phyloP scores from a whole-genome alignment of 192 early-diverging fungal genomes.

The Mortierella antarctica region DNA sequence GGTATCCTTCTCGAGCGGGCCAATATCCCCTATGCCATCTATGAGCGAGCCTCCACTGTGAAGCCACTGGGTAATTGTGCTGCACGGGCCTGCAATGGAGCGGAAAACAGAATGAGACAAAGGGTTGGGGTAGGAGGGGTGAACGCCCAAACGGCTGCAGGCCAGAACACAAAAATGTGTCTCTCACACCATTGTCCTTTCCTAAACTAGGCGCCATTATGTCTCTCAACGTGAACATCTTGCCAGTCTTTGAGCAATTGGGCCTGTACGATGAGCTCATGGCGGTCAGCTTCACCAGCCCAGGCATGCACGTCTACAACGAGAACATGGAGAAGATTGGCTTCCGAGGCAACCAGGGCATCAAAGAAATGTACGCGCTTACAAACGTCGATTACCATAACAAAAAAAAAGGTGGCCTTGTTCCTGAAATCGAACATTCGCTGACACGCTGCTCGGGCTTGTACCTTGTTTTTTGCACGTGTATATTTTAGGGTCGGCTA shows the following conservation, averaged over 20 bases:
- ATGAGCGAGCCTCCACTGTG: constrained; percentile 9
- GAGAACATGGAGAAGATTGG: constrained; percentile 14
- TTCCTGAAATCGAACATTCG: neutral
- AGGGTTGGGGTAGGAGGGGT: no score
- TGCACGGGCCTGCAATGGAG: neutral
- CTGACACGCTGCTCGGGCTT: neutral
- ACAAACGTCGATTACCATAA: neutral
- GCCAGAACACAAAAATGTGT: neutral
- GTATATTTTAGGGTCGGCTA: constrained; percentile 1
- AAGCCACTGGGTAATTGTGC: constrained; percentile 13
- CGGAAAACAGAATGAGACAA: no score
- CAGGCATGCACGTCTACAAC: constrained; percentile 4
- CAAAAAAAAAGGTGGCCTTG: neutral
- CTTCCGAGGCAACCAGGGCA: neutral
- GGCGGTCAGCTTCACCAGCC: constrained; percentile 10
- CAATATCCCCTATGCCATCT: constrained; percentile 24
- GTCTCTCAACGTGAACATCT: constrained; percentile 21
- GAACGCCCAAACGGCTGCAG: no score
- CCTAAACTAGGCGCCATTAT: constrained; percentile 17
- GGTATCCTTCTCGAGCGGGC: constrained; percentile 18
- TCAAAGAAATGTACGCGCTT: constrained; percentile 11
- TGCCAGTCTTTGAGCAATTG: constrained; percentile 39
- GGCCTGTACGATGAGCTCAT: constrained; percentile 15
- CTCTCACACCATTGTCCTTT: neutral
- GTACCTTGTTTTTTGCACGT: neutral